Percentiles rank a stretch among this genome's conserved stretches.
Evolutionary conservation across 345 rosid genomes (phyloP).

Genomic region (Gossypium raimondii): DNA sequence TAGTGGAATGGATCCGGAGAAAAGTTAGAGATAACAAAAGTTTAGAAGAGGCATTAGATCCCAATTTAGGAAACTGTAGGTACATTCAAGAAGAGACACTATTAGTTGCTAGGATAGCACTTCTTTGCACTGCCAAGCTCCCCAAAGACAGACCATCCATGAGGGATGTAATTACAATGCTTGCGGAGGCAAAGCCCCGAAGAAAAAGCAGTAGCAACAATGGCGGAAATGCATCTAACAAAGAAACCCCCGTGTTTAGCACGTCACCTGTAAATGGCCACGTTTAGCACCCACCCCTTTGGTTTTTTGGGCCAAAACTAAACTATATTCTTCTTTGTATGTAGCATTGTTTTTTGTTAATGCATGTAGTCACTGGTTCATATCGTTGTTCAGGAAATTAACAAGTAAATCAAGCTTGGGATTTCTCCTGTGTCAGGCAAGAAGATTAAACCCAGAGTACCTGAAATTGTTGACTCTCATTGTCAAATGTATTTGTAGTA

Average conservation of each 20-base stretch:
- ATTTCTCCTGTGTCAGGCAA: background rate
- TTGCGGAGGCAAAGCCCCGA: constrained; percentile 87
- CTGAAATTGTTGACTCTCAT: background rate
- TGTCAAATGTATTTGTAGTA: background rate
- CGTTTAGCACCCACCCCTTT: background rate
- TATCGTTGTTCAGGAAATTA: constrained; percentile 13
- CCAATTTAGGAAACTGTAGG: constrained; percentile 67
- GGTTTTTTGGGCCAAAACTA: constrained; percentile 14
- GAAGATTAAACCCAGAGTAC: background rate
- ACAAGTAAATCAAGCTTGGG: constrained; percentile 6
- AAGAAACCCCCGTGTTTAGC: constrained; percentile 51
- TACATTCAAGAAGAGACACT: constrained; percentile 94
- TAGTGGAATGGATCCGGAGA: constrained; percentile 71
- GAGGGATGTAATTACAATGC: constrained; percentile 89
- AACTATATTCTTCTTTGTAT: constrained; percentile 33
- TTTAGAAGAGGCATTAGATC: constrained; percentile 68
- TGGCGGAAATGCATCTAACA: constrained; percentile 31
- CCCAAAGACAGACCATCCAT: constrained; percentile 91
- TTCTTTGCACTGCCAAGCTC: constrained; percentile 83
- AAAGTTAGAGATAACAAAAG: constrained; percentile 57
- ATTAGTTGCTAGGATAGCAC: constrained; percentile 72
- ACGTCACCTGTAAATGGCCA: constrained; percentile 77
- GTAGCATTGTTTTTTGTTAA: constrained; percentile 27
- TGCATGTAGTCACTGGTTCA: constrained; percentile 28
- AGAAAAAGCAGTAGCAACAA: constrained; percentile 66